phyloP scores from a whole-genome alignment of 345 rosid genomes.

The Isatis tinctoria region DNA sequence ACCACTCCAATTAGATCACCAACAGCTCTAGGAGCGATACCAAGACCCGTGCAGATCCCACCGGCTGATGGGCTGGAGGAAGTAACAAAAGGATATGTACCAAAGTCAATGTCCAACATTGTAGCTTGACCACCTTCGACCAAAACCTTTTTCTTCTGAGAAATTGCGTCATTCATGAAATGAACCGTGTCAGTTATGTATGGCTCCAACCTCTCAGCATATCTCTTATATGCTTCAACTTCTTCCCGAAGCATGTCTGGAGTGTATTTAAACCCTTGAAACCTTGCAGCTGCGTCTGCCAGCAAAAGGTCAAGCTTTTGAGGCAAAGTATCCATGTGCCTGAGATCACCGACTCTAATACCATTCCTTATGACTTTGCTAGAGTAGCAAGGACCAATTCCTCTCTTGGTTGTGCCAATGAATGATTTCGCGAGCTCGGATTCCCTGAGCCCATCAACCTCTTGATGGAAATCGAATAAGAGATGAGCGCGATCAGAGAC shows the following conservation, averaged over 20 bases:
- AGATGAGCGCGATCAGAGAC: constrained; percentile 95
- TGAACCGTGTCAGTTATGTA: constrained; percentile 83
- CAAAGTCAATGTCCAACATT: constrained; percentile 93
- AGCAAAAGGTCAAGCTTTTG: constrained; percentile 78
- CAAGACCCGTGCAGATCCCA: constrained; percentile 94
- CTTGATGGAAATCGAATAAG: constrained; percentile 92
- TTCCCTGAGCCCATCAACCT: constrained; percentile 80
- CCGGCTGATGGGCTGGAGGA: constrained; percentile 98
- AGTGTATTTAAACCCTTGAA: constrained; percentile 58
- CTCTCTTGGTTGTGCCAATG: constrained; percentile 93
- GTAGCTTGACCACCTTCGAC: constrained; percentile 99
- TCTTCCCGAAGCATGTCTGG: constrained; percentile 78
- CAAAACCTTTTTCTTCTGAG: constrained; percentile 72
- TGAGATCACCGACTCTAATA: constrained; percentile 84
- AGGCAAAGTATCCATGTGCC: constrained; percentile 91
- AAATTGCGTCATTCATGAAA: constrained; percentile 73
- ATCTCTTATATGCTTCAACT: constrained; percentile 88
- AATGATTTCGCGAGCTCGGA: constrained; percentile 85
- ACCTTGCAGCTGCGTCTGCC: constrained; percentile 77
- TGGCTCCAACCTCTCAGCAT: constrained; percentile 89
- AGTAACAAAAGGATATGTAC: constrained; percentile 96
- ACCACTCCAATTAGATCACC: constrained; percentile 98
- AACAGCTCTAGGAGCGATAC: constrained; percentile 84
- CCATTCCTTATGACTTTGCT: constrained; percentile 86
- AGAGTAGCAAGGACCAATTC: constrained; percentile 90